A percentile compares a stretch with the other conserved stretches of the same genome.
These are phyloP conservation scores for Coprinopsis sp. DNA, from an alignment of 768 basidiomycete species.

Conservation along the genomic window DNA sequence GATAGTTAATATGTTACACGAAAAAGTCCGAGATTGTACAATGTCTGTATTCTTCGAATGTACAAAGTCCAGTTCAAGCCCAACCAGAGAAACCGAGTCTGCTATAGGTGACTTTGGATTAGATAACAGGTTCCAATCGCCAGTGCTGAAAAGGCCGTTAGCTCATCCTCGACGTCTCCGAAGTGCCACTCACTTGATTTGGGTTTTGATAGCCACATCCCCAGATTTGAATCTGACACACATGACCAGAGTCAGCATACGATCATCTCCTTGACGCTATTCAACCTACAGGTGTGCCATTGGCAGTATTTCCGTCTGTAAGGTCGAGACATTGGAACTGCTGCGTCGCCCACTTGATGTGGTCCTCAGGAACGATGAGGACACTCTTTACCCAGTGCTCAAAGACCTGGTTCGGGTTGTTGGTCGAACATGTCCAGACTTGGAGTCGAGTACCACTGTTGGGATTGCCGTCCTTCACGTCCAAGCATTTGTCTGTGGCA, in stretches of 20 bases:
- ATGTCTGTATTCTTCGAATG: no score
- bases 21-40: no score
- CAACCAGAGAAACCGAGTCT: no score
- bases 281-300: conserved; percentile 11
- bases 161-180: no score
- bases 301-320: conserved; percentile 10
- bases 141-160: no score
- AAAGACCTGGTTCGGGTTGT: conserved; percentile 20
- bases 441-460: conserved; percentile 18
- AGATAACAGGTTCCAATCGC: no score
- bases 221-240: conserved; percentile 12
- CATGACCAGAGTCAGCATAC: neutral
- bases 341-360: conserved; percentile 11
- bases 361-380: conserved; percentile 7
- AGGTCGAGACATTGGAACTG: conserved; percentile 13
- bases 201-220: conserved; percentile 12
- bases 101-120: no score
- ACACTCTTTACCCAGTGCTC: conserved; percentile 10
- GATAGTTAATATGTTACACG: no score
- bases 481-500: conserved; percentile 18
- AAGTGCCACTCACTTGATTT: no score
- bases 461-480: conserved; percentile 15
- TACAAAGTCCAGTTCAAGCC: no score
- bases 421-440: conserved; percentile 19
- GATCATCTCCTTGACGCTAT: neutral